Evolutionary conservation across 2,329 filamentous ascomycete species (phyloP).

Genomic region (Emmonsiellopsis sp.): DNA sequence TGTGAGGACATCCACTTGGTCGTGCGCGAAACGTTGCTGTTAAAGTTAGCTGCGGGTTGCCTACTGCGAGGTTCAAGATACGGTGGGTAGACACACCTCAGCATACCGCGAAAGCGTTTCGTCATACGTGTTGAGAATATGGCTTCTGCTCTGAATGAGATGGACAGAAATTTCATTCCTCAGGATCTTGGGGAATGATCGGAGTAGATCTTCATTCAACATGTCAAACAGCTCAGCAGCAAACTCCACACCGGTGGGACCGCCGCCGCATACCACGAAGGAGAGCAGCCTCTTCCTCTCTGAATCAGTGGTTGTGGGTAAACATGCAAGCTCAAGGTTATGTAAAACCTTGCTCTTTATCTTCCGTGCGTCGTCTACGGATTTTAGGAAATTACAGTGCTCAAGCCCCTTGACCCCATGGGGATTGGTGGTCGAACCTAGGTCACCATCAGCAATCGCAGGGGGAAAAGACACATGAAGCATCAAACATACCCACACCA

Average conservation of each 20-base stretch:
- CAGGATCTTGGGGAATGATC: conserved; percentile 77
- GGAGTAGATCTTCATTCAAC: conserved; percentile 83
- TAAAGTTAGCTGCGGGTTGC: conserved; percentile 6
- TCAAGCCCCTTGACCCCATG: conserved; percentile 94
- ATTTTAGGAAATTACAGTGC: conserved; percentile 89
- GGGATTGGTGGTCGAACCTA: conserved; percentile 77
- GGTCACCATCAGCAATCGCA: conserved; percentile 1
- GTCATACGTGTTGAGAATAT: conserved; percentile 97
- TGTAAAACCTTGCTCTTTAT: conserved; percentile 83
- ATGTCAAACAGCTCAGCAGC: conserved; percentile 94
- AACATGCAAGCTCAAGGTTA: conserved; percentile 80
- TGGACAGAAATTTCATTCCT: conserved; percentile 97
- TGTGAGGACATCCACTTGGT: conserved; percentile 83
- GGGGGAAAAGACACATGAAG: background rate
- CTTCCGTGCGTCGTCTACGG: conserved; percentile 80
- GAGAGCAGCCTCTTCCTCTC: conserved; percentile 81
- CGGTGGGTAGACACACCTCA: conserved; percentile 42
- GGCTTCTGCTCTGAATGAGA: conserved; percentile 84
- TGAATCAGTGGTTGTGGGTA: conserved; percentile 85
- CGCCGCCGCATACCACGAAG: conserved; percentile 92
- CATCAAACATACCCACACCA: conserved; percentile 54
- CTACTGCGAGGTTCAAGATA: background rate
- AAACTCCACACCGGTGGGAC: conserved; percentile 94
- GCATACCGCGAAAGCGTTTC: conserved; percentile 88
- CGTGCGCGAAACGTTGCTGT: conserved; percentile 70